Evolutionary conservation across 2,329 filamentous ascomycete genomes (phyloP), one percentile per base, ranked within the genome.

Genomic region (Xylariales sp.): DNA sequence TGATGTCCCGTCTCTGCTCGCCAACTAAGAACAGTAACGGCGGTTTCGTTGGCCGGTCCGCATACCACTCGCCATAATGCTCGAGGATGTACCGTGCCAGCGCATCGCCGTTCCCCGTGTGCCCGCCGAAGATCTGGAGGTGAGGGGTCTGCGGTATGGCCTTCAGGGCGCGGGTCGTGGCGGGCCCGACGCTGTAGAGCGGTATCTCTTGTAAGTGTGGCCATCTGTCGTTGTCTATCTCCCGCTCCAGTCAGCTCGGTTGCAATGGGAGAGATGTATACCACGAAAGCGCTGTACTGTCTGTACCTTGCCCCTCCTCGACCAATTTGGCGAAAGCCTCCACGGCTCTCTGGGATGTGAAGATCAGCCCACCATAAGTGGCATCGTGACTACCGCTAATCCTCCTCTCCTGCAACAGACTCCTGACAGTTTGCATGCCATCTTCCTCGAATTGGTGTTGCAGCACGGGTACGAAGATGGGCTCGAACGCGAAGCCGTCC

Each of bases 21-120:
- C 93, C 93, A 0, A 95, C 89, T 11, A 94, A 75, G 60, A 97
- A 98, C 1, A 97, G 67, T 4, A 97, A 61, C 0, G 84, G 76
- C 1, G 79, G 80, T 52, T 80, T 79, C 11, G 51, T 53, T 9
- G 58, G 36, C 37, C 62, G 57, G 27, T 59, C 59, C 25, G 56
- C 48, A 49, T 78, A 73, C 69, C 71, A 74, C 37, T 65, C 55
- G 18, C 54, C 77, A 57, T 95, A 95, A 58, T 95, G 85, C 3
- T 80, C 65, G 5, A 95, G 70, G 40, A 98, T 96, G 56, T 83
- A 85, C 5, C 74, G 66, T 0, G 89, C 84, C 20, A 98, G 74
- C 2, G 76, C 79, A 49, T 91, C 87, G 21, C 91, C 93, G 51
- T 84, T 95, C 10, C 93, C 93, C 0, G 86, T 86, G 45, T 94